These are phyloP conservation scores for Fusarium graminum DNA, from an alignment of 2,329 filamentous ascomycete genomes.

Conservation along the genomic window DNA sequence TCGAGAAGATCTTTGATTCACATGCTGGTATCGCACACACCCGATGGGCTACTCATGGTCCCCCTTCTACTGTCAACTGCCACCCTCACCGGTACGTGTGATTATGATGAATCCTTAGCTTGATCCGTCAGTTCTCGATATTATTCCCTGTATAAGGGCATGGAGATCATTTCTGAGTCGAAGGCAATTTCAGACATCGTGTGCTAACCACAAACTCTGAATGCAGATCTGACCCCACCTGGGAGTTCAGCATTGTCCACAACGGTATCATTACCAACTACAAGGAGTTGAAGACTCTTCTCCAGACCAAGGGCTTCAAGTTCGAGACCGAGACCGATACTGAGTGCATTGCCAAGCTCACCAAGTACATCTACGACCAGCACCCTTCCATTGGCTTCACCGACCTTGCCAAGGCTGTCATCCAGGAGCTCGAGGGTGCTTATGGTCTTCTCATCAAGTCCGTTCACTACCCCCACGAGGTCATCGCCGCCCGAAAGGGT, in stretches of 20 bases:
- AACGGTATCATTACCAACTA: conserved; percentile 99
- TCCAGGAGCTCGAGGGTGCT: conserved; percentile 97
- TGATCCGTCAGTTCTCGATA: conserved; percentile 4
- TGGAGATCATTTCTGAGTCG: conserved; percentile 20
- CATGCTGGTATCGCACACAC: conserved; percentile 99
- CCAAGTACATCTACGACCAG: conserved; percentile 97
- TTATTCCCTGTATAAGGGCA: conserved; percentile 5
- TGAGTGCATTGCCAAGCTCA: conserved; percentile 98
- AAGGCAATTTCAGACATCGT: conserved; percentile 13
- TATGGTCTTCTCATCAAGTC: conserved; percentile 99
- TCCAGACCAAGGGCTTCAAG: conserved; percentile 94
- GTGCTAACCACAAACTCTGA: conserved; percentile 42
- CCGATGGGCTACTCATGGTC: conserved; percentile 97
- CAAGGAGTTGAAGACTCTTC: conserved; percentile 96
- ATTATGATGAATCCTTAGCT: conserved; percentile 7
- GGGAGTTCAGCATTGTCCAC: conserved; percentile 98
- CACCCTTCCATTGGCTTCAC: conserved; percentile 96
- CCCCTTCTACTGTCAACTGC: conserved; percentile 94
- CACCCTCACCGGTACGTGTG: conserved; percentile 89
- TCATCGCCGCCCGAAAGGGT: conserved; percentile 97
- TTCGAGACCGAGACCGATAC: conserved; percentile 99
- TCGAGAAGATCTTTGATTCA: conserved; percentile 94
- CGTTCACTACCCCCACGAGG: conserved; percentile 97
- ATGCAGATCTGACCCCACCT: conserved; percentile 86
- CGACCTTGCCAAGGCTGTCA: conserved; percentile 95